A percentile compares a stretch with the other conserved stretches of the same genome.
These are phyloP conservation scores for Scedosporium minutisporum DNA, from an alignment of 2,329 filamentous ascomycete genomes.

Conservation along the genomic window DNA sequence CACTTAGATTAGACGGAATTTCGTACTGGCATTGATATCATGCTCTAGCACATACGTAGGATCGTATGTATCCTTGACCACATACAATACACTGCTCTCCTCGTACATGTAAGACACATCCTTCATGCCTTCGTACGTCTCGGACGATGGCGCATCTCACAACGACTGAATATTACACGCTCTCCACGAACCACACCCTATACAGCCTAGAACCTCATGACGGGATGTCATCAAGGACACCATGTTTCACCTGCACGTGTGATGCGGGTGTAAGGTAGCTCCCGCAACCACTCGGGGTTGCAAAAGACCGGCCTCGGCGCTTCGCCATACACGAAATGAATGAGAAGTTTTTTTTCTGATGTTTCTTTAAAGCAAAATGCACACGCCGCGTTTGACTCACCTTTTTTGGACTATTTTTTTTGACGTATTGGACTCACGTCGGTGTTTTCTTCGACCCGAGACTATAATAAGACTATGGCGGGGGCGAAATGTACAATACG, in stretches of 20 bases:
- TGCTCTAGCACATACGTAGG: too few species aligned
- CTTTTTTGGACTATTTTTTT: background rate
- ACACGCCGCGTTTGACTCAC: background rate
- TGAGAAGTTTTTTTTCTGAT: background rate
- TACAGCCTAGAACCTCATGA: background rate
- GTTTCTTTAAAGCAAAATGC: background rate
- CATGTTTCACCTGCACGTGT: background rate
- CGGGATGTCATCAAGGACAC: background rate
- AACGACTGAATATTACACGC: background rate
- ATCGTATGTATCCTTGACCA: background rate
- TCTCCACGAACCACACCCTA: background rate
- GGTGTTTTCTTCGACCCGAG: background rate
- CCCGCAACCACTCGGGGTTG: background rate
- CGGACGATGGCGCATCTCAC: background rate
- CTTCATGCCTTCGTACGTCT: background rate
- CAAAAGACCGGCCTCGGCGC: background rate
- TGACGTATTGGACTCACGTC: background rate
- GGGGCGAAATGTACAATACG: background rate
- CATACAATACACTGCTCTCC: background rate
- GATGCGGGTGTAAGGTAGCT: background rate
- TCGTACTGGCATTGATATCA: background rate
- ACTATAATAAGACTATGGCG: background rate
- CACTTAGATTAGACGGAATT: background rate
- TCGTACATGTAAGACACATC: background rate
- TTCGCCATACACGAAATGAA: constrained; percentile 4